A percentile compares a stretch with the other conserved stretches of the same genome.
These are phyloP conservation scores for Penicillium brasilianum DNA, from an alignment of 2,329 filamentous ascomycete genomes.

Conservation along the genomic window DNA sequence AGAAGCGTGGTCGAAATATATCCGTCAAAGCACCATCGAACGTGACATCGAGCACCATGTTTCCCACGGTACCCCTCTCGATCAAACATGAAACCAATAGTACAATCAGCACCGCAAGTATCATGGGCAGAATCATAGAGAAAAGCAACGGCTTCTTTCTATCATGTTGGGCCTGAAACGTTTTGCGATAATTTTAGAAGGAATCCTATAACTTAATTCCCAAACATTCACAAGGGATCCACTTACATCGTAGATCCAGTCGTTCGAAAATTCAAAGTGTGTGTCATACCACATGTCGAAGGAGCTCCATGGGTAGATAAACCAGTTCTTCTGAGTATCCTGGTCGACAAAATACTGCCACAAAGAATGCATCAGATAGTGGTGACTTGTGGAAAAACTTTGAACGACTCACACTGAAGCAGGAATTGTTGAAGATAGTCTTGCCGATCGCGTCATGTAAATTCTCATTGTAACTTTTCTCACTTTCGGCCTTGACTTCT, in stretches of 20 bases:
- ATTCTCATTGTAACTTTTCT: constrained; percentile 16
- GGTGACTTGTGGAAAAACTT: too few relatives aligned
- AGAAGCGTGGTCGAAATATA: too few relatives aligned
- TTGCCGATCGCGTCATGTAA: constrained; percentile 20
- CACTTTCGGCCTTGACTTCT: constrained; percentile 23
- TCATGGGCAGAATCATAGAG: background rate
- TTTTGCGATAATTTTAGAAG: background rate
- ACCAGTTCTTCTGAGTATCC: constrained; percentile 28
- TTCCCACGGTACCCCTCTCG: too few relatives aligned
- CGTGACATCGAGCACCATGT: too few relatives aligned
- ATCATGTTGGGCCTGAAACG: background rate
- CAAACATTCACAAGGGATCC: too few relatives aligned
- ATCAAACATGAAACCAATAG: background rate
- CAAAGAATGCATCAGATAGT: background rate
- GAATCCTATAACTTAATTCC: too few relatives aligned
- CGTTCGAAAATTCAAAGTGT: constrained; percentile 8
- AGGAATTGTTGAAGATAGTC: constrained; percentile 22
- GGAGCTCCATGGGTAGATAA: constrained; percentile 30
- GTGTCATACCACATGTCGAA: constrained; percentile 27
- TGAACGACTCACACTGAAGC: constrained; percentile 21
- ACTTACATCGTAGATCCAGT: constrained; percentile 16
- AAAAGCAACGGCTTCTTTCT: background rate
- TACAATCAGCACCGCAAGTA: too few relatives aligned
- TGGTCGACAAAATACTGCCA: constrained; percentile 27
- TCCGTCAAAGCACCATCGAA: too few relatives aligned